Percentiles rank a stretch among this genome's conserved stretches.
These are phyloP conservation scores for Apophysomyces variabilis DNA, from an alignment of 371 early-diverging fungal species.

Conservation along the genomic window DNA sequence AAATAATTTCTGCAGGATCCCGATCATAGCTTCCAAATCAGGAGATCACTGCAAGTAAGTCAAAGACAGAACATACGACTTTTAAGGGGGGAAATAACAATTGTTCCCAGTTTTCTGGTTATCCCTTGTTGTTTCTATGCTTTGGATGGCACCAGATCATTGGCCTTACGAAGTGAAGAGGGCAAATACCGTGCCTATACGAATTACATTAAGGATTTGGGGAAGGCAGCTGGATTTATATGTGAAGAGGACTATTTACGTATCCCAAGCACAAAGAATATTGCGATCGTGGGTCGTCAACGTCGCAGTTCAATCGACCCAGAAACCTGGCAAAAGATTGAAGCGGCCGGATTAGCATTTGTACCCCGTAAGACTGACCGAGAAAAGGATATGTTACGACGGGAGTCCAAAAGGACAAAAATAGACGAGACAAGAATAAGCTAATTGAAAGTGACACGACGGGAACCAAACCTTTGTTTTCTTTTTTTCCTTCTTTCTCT, in stretches of 20 bases:
- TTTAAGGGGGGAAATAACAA: slow-evolving; percentile 5
- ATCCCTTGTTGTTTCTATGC: slow-evolving; percentile 83
- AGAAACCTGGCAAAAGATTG: slow-evolving; percentile 23
- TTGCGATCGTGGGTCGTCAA: slow-evolving; percentile 73
- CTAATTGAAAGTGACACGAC: slow-evolving; percentile 7
- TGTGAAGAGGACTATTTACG: slow-evolving; percentile 75
- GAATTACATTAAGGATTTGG: slow-evolving; percentile 63
- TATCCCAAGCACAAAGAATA: slow-evolving; percentile 91
- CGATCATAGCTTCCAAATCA: slow-evolving; percentile 75
- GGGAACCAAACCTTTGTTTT: slow-evolving; percentile 13
- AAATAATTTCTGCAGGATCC: slow-evolving; percentile 52
- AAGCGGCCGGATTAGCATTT: slow-evolving; percentile 47
- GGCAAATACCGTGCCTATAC: slow-evolving; percentile 79
- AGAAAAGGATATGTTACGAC: slow-evolving; percentile 56
- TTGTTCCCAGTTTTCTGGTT: slow-evolving; percentile 20
- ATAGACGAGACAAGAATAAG: slow-evolving; percentile 29
- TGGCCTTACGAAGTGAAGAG: slow-evolving; percentile 40
- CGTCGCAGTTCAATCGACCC: slow-evolving; percentile 20
- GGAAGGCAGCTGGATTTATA: slow-evolving; percentile 62
- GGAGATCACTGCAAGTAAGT: slow-evolving; percentile 60
- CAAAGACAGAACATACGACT: slow-evolving; percentile 1
- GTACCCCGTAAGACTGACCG: slow-evolving; percentile 64
- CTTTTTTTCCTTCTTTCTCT: slow-evolving; percentile 12
- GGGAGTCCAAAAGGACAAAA: slow-evolving; percentile 41
- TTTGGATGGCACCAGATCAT: slow-evolving; percentile 65